Base-by-base conservation (phyloP, 805 yeast genomes). In the Yarrowia sp. region DNA sequence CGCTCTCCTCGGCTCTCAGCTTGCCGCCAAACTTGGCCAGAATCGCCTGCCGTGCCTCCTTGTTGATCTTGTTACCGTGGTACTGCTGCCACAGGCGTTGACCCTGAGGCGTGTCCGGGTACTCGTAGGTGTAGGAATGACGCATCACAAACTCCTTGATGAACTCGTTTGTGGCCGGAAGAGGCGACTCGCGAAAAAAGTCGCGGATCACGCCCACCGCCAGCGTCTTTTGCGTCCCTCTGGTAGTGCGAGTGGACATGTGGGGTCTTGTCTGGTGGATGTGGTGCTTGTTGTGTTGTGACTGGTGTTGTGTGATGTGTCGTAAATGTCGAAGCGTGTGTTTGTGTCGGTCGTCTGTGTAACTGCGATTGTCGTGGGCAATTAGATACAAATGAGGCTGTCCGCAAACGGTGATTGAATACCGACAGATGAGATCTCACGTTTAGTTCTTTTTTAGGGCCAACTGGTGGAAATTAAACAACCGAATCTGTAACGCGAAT, bases 401-500 rank as follows among this genome's bases (percentile, higher is more conserved):
- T 19, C 19, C 19, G 19, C 19, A 19, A 19, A 19, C 19, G 19
- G 19, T 19, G 19, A 19, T 19, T 19, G 19, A 19, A 19, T 19
- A 1, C 19, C 19, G 19, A 19, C 19, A 19, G 19, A 19, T 19
- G 19, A 19, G 19, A 19, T 19, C 19, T 19, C 19, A 19, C 19
- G 19, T 19, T 19, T 19, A 19, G 19, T 19, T 19, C 19, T 19
- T 19, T 26, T 26, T 26, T 26, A 26, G 32, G 32, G 32, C 36
- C 40, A 32, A 36, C 22, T n/a, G 45, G 59, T 53, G 59, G 32
- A 53, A 59, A 59, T 43, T 56, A 43, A 56, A 42, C 64, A 43
- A 42, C 64, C 64, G 48, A 43, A 56, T 42, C 59, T 53, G 49
- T 56, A 56, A 43, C 48, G 64, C 64, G 64, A 59, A 59, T 59